Base-by-base conservation (phyloP, 257 asterid genomes). In the Perilla frutescens region DNA sequence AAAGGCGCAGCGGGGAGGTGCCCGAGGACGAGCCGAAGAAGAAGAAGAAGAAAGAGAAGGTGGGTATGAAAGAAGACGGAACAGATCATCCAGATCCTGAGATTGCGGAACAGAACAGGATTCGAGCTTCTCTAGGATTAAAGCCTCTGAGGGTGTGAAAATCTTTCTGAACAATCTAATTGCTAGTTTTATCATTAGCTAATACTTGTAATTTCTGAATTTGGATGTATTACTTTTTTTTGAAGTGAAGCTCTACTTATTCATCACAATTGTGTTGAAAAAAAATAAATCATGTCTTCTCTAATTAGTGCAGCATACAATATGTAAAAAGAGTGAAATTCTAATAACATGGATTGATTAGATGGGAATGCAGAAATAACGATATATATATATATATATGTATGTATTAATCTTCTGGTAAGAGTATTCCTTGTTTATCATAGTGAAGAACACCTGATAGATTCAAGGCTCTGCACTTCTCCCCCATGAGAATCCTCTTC, bases 21-120 rank as follows among this genome's bases (percentile, higher is more conserved):
- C 63, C 75, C 51, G 87, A 76, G 26, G 88, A 84, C 58, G 96
- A 87, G 77, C 70, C 93, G 1, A 87, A 84, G 69, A 87, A 84
- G 70, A 86, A 84, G 70, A 86, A 84, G 87, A 91, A 91, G 93
- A 90, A 86, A 77, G 93, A 91, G 81, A 91, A 89, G 83, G 86
- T 84, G 82, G 93, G 83, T 51, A 90, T 69, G 90, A 86, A 77
- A 74, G 96, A 85, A 34, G 98, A 90, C 59, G 97, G 98, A 43
- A 90, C 97, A 1, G 99, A 95, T 76, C 99, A 92, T 86, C 97
- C 97, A 1, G 98, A 95, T 79, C 98, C 99, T 37, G 99, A 95
- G 88, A 95, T 95, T 73, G 99, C 99, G 0, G 97, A 89, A 81
- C 85, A 84, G 34, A 95, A 95, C 80, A 83, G 90, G 84, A 57